Base-by-base conservation (phyloP, 106 monocot genomes). In the Gastrodia elata region DNA sequence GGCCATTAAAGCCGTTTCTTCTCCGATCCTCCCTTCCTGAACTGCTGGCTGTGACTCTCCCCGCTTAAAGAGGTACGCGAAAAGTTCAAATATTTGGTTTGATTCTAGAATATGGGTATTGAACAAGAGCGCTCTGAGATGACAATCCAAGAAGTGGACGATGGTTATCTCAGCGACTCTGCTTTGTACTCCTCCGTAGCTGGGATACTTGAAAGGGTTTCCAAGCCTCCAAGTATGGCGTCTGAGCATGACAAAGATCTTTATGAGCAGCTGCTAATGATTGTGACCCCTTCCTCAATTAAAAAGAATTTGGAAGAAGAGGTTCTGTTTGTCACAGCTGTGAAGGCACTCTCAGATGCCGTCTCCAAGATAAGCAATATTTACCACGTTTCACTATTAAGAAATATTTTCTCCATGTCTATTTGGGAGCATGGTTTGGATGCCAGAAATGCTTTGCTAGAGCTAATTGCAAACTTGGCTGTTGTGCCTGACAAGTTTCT, bases 401-500 rank as follows among this genome's bases (percentile, higher is more conserved):
- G 8, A 48, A 87, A 87, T 74, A 80, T 91, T 74, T 87, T 85
- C 77, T 49, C 43, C 39, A 61, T 87, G 80, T 11, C 40, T 32
- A 79, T 91, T 38, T 87, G 91, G 91, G 74, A 78, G 52, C 83
- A 82, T 72, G 78, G 79, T 15, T 20, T 38, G 26, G 80, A 87
- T 13, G 74, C 91, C 28, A 83, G 87, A 46, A 72, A 70, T 78
- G 85, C 85, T 25, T 18, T 87, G 36, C 77, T 91, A 77, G 81
- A 83, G 27, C 76, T 91, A 64, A 83, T 91, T 5, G 69, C 68
- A 74, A 74, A 35, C 43, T 79, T 91, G 91, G 90, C 91, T 71
- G 79, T 79, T 32, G 78, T 85, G 39, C 82, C 90, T 27, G 87
- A 87, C 80, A 83, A 85, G 68, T 91, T 68, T 75, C 74, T 87